Base-by-base conservation (phyloP, 768 basidiomycete species). In the Rhodosporidiobolus sp. region DNA sequence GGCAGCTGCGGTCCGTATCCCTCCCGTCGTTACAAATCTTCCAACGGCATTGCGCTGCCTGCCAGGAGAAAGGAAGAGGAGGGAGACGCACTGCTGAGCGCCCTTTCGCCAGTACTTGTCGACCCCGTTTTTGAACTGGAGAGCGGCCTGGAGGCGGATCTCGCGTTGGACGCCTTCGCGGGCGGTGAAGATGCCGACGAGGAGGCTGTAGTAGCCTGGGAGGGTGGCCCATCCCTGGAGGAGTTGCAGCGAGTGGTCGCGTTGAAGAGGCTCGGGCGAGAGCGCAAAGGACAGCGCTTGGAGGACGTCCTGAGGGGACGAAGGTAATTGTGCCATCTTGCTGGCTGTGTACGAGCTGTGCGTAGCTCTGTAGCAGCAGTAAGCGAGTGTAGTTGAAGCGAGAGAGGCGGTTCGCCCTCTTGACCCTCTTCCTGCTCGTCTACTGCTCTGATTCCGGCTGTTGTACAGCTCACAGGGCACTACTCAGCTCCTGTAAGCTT, bases 101-200 rank as follows among this genome's bases (percentile, higher is more conserved):
- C 88, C 83, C 45, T 88, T 88, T 78, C 86, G 84, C 93, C 93
- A 95, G 77, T 90, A 88, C 60, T 82, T 82, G 7, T 88, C 80
- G 4, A 88, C 88, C 2, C 85, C 84, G 77, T 94, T 94, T 82
- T 94, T 94, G 83, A 94, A 90, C 78, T 92, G 91, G 66, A 94
- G 89, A 73, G 92, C 90, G 34, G 89, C 87, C 79, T 90, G 90
- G 76, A 90, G 86, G 53, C 92, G 87, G 61, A 93, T 63, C 28
- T 64, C 35, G 28, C n/a, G 38, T 22, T 34, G 85, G 19, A 59
- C 24, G 82, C 82, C 49, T 8, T 64, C 52, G 17, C 63, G 54
- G 19, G 65, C 60, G 24, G 72, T 54, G 17, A 78, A 61, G 54
- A 78, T 54, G 7, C 65, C 52, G 19, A 71, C 53, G 19, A 79